Percentiles rank a stretch among this genome's conserved stretches.
These are phyloP conservation scores for Yamadazyma sp. DNA, from an alignment of 1,139 yeast species.

Conservation along the genomic window DNA sequence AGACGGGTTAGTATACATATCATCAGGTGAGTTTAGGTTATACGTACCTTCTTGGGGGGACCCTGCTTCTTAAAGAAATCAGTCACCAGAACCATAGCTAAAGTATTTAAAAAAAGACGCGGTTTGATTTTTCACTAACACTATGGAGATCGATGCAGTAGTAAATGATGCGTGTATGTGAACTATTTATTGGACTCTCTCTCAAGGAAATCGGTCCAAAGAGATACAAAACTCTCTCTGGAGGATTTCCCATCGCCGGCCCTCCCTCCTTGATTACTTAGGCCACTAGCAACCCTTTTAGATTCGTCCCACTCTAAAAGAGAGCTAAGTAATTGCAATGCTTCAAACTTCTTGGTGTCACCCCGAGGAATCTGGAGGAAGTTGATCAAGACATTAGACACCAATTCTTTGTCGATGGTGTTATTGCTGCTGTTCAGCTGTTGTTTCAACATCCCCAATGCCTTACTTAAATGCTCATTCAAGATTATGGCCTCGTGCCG, in stretches of 20 bases:
- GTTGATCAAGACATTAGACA: constrained; percentile 81
- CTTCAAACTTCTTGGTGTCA: constrained; percentile 92
- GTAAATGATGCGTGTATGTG: too few relatives aligned
- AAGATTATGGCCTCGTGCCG: constrained; percentile 94
- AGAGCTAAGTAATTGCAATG: constrained; percentile 77
- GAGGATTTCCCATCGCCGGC: constrained; percentile 20
- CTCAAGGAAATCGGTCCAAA: constrained; percentile 89
- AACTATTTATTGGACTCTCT: constrained; percentile 54
- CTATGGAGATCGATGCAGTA: too few relatives aligned
- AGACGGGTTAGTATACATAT: background rate
- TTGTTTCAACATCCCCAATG: constrained; percentile 75
- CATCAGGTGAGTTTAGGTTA: background rate
- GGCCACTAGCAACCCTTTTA: constrained; percentile 80
- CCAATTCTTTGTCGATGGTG: constrained; percentile 80
- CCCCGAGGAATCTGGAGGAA: constrained; percentile 88
- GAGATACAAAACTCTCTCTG: constrained; percentile 74
- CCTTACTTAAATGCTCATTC: constrained; percentile 91
- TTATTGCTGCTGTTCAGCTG: constrained; percentile 63
- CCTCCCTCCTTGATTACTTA: constrained; percentile 37
- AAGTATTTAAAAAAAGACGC: background rate
- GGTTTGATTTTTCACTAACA: background rate
- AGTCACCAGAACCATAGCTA: constrained; percentile 19
- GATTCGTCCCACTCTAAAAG: constrained; percentile 87
- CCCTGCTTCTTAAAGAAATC: constrained; percentile 18
- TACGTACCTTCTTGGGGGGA: constrained; percentile 3